These are phyloP conservation scores for Penicillium expansum DNA, from an alignment of 2,329 filamentous ascomycete genomes.

Conservation along the genomic window DNA sequence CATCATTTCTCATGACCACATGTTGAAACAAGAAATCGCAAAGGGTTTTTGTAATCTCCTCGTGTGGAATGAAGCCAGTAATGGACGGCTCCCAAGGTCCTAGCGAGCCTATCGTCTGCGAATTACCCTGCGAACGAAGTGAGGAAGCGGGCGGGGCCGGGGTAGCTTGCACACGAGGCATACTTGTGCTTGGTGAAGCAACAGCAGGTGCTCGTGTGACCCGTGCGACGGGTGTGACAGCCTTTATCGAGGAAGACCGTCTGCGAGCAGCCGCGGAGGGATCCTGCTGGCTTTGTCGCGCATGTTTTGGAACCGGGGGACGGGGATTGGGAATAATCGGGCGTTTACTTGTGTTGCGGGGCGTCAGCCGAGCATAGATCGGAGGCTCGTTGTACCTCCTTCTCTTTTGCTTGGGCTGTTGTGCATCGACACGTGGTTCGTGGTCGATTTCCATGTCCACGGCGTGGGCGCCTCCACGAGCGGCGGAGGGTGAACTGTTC, in stretches of 20 bases:
- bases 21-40: constrained; percentile 76
- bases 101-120: constrained; percentile 27
- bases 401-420: constrained; percentile 49
- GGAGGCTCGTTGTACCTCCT: constrained; percentile 54
- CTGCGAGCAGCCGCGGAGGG: constrained; percentile 22
- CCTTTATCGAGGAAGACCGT: constrained; percentile 16
- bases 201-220: constrained; percentile 17
- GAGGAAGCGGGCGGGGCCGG: constrained; percentile 11
- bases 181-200: constrained; percentile 29
- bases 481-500: constrained; percentile 31
- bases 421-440: constrained; percentile 24
- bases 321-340: constrained; percentile 42
- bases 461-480: constrained; percentile 17
- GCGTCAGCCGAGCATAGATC: constrained; percentile 49
- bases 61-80: constrained; percentile 66
- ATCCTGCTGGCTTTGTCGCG: constrained; percentile 24
- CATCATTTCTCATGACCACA: constrained; percentile 65
- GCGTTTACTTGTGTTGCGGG: constrained; percentile 41
- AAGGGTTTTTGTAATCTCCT: constrained; percentile 71
- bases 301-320: constrained; percentile 34
- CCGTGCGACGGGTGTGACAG: constrained; percentile 15
- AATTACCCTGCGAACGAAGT: constrained; percentile 1
- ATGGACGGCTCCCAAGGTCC: constrained; percentile 58
- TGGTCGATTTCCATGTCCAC: constrained; percentile 27
- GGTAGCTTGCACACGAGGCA: constrained; percentile 20